phyloP scores from a whole-genome alignment of 768 basidiomycete genomes.

The Coprinopsis strossmayeri region DNA sequence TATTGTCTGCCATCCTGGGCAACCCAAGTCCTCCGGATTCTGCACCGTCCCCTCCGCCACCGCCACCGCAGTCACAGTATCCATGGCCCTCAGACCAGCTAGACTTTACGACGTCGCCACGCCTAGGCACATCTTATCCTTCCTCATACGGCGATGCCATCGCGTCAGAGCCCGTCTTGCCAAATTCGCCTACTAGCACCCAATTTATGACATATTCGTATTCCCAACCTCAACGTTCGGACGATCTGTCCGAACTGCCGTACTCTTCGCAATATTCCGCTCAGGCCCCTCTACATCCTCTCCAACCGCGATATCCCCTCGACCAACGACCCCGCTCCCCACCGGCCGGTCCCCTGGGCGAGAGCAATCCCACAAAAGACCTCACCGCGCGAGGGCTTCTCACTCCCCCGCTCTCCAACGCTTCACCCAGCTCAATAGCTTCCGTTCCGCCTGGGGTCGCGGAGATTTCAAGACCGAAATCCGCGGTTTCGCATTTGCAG shows the following conservation, averaged over 20 bases:
- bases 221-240: slow-evolving; percentile 27
- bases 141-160: slow-evolving; percentile 32
- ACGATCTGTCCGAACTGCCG: slow-evolving; percentile 31
- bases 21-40: slow-evolving; percentile 57
- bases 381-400: slow-evolving; percentile 24
- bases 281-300: slow-evolving; percentile 30
- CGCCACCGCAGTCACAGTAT: slow-evolving; percentile 26
- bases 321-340: slow-evolving; percentile 36
- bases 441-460: slow-evolving; percentile 32
- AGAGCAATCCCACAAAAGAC: slow-evolving; percentile 24
- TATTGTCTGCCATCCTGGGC: slow-evolving; percentile 86
- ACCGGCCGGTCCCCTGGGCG: slow-evolving; percentile 26
- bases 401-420: slow-evolving; percentile 33
- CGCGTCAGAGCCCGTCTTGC: slow-evolving; percentile 25
- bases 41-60: slow-evolving; percentile 35
- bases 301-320: slow-evolving; percentile 49
- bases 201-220: slow-evolving; percentile 44
- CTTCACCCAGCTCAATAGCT: slow-evolving; percentile 32
- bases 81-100: slow-evolving; percentile 39
- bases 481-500: slow-evolving; percentile 37
- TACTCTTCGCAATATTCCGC: slow-evolving; percentile 29
- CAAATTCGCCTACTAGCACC: slow-evolving; percentile 28
- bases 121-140: slow-evolving; percentile 22
- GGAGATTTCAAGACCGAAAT: slow-evolving; percentile 24
- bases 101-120: slow-evolving; percentile 31